Base-by-base conservation (phyloP, 495 filamentous ascomycete genomes). In the Neurospora hispaniola region DNA sequence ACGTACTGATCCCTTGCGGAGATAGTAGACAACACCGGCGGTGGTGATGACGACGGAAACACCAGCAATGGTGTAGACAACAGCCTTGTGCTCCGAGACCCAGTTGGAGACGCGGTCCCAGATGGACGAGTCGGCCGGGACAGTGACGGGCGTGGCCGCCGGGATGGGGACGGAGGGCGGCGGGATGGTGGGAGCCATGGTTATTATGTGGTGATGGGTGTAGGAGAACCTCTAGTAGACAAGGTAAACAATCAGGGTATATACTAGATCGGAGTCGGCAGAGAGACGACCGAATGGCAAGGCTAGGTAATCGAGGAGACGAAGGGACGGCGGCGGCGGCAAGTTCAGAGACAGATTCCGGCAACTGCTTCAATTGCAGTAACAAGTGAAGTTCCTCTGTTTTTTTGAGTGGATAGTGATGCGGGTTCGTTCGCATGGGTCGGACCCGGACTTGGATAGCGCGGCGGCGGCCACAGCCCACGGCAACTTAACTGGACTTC, bases 51-150 rank as follows among this genome's bases (percentile, higher is more conserved):
- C 93, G 41, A 98, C 89, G 62, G 94, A 94, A 39, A 97, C 91
- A 81, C 95, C 96, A 72, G 93, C 93, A 83, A 98, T 92, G 74
- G 96, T 97, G 82, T 97, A 99, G 46, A 97, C 96, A 68, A 94
- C 85, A 48, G 91, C 92, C 84, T 97, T 99, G 81, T 99, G 91
- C 78, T 98, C 96, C 0, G 94, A 93, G 35, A 91, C 93, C 94
- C 95, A 99, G 81, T 88, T 92, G 75, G 93, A 92, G 78, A 98
- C 82, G 73, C 94, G 90, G 81, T 95, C 91, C 93, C 93, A 97
- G 71, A 96, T 79, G 27, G 94, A 93, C 73, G 91, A 87, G 48
- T 85, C 79, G 74, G 82, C 82, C 11, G 82, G 78, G 62, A 86
- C 70, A 20, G 80, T 78, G 38, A 83, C 74, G 16, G 81, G 77